phyloP scores from a whole-genome alignment of 2,329 filamentous ascomycete species.

The Ophiosphaerella herpotricha region DNA sequence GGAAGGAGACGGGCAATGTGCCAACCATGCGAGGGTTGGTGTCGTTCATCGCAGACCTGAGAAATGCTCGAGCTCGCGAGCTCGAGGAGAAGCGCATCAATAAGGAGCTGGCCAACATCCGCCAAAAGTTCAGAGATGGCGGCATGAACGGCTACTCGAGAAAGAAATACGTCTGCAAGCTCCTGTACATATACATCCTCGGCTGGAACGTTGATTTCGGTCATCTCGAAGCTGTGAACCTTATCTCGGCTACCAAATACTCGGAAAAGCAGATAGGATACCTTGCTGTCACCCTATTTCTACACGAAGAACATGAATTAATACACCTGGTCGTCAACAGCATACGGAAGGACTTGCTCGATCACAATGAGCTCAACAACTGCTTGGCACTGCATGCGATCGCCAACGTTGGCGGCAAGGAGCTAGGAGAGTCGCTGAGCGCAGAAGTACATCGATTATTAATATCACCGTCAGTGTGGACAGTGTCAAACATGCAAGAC shows the following conservation, averaged over 20 bases:
- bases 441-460: conserved; percentile 89
- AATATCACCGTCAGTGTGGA: conserved; percentile 79
- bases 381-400: conserved; percentile 96
- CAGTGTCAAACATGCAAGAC: conserved; percentile 2
- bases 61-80: conserved; percentile 92
- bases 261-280: conserved; percentile 99
- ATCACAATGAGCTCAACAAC: conserved; percentile 97
- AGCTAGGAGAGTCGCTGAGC: conserved; percentile 95
- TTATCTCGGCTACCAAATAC: conserved; percentile 96
- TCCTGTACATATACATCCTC: conserved; percentile 98
- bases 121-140: conserved; percentile 97
- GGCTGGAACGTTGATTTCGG: conserved; percentile 99
- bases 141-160: conserved; percentile 95
- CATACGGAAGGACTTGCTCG: conserved; percentile 91
- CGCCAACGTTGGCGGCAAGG: conserved; percentile 92
- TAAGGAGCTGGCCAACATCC: conserved; percentile 97
- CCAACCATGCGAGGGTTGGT: conserved; percentile 68
- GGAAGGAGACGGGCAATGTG: conserved; percentile 48
- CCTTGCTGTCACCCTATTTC: conserved; percentile 92
- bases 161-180: conserved; percentile 99
- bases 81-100: conserved; percentile 99
- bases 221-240: conserved; percentile 95
- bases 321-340: conserved; percentile 97
- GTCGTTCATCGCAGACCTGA: conserved; percentile 95
- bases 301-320: conserved; percentile 96